phyloP scores from a whole-genome alignment of 2,329 filamentous ascomycete genomes.

The Westerdykella aurantiaca region DNA sequence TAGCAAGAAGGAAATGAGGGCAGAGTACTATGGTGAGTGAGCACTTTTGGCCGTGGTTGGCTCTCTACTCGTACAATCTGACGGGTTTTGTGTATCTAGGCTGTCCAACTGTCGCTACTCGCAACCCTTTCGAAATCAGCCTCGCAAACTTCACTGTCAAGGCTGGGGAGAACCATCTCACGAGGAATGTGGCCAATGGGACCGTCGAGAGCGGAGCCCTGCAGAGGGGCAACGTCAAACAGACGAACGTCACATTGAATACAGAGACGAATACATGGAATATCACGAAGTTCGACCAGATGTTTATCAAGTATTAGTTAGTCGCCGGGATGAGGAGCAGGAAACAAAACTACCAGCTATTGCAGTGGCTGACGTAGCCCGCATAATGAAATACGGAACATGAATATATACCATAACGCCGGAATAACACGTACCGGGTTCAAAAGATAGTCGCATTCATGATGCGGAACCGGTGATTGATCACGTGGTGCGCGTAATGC shows the following conservation, averaged over 20 bases:
- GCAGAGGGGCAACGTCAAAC: constrained; percentile 33
- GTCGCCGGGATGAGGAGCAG: background rate
- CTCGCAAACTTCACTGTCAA: constrained; percentile 64
- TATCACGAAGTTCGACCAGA: constrained; percentile 16
- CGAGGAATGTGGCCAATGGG: constrained; percentile 43
- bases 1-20: constrained; percentile 49
- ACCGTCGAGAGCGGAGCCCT: constrained; percentile 51
- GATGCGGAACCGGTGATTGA: too few species aligned
- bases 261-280: constrained; percentile 14
- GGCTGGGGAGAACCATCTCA: constrained; percentile 53
- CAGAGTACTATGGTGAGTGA: constrained; percentile 55
- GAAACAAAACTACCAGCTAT: too few species aligned
- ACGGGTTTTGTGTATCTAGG: constrained; percentile 8
- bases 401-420: too few species aligned
- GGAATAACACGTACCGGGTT: too few species aligned
- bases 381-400: too few species aligned
- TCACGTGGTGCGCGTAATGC: too few species aligned
- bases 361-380: too few species aligned
- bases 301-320: constrained; percentile 21
- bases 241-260: constrained; percentile 21
- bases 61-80: background rate
- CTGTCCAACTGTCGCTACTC: constrained; percentile 50
- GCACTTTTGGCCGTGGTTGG: background rate
- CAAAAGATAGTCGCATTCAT: too few species aligned
- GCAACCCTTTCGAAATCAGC: constrained; percentile 58